A percentile compares a stretch with the other conserved stretches of the same genome.
phyloP scores from a whole-genome alignment of 75 land plant genomes.

The Picea sitchensis region DNA sequence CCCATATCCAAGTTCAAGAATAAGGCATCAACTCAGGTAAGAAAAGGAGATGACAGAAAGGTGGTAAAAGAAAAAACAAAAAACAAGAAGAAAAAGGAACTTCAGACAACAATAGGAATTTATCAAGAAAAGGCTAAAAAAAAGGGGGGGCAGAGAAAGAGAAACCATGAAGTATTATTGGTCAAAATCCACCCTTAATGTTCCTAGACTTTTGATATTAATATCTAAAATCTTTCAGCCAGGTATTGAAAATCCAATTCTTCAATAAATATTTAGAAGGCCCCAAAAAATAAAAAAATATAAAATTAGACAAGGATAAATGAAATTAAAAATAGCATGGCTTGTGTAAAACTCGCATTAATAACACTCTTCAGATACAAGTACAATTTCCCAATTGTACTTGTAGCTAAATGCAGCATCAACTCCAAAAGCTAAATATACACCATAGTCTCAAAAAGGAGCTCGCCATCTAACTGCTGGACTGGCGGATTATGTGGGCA shows the following conservation, averaged over 20 bases:
- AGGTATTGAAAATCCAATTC: not conserved
- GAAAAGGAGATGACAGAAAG: too few relatives aligned
- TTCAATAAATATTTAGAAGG: not conserved
- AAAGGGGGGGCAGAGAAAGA: not conserved
- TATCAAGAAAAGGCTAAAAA: not conserved
- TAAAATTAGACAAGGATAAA: not conserved
- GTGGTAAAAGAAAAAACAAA: too few relatives aligned
- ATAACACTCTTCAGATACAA: slow-evolving; percentile 65
- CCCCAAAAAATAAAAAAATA: not conserved
- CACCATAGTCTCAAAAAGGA: slow-evolving; percentile 96
- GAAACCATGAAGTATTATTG: not conserved
- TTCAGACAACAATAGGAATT: not conserved
- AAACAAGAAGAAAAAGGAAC: not conserved
- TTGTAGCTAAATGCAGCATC: slow-evolving; percentile 91
- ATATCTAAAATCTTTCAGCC: not conserved
- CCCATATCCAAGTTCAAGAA: too few relatives aligned
- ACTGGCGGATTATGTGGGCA: slow-evolving; percentile 89
- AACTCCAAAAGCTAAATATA: slow-evolving; percentile 94
- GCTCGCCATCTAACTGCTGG: slow-evolving; percentile 98
- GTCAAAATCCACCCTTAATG: not conserved
- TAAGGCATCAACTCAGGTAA: too few relatives aligned
- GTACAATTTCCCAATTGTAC: slow-evolving; percentile 73
- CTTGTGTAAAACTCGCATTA: slow-evolving; percentile 78
- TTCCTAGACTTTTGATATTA: slow-evolving; percentile 3
- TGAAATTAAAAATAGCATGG: slow-evolving; percentile 72